Evolutionary conservation across 2,329 filamentous ascomycete genomes (phyloP).

Genomic region (Cytospora leucostoma): DNA sequence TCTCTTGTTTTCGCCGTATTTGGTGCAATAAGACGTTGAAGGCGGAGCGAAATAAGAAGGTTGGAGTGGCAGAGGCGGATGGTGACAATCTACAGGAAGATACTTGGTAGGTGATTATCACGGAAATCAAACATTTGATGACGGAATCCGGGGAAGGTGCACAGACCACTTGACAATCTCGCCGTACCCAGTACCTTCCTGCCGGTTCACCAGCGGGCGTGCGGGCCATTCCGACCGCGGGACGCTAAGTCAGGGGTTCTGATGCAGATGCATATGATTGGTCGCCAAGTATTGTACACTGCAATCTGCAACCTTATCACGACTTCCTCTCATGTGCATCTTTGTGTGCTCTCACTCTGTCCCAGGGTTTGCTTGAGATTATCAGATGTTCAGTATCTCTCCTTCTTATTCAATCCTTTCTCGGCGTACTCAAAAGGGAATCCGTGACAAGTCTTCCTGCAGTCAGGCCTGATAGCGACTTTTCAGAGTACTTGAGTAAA

Average conservation of each 20-base stretch:
- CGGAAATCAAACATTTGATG: background rate
- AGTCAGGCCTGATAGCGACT: background rate
- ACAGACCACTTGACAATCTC: background rate
- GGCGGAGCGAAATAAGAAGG: background rate
- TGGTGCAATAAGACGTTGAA: background rate
- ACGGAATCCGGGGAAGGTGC: background rate
- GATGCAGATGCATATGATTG: conserved; percentile 3
- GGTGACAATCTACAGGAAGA: background rate
- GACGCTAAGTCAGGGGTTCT: conserved; percentile 15
- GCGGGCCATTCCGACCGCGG: conserved; percentile 3
- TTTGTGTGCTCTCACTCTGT: background rate
- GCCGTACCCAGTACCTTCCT: too few relatives aligned
- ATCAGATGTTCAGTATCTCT: background rate
- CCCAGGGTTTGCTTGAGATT: background rate
- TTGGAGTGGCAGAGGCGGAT: background rate
- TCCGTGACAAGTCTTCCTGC: background rate
- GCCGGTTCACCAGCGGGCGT: too few relatives aligned
- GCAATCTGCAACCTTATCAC: conserved; percentile 16
- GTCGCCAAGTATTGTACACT: background rate
- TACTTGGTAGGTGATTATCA: background rate
- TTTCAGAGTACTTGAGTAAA: background rate
- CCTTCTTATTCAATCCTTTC: background rate
- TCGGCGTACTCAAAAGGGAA: background rate
- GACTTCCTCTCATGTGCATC: conserved; percentile 8
- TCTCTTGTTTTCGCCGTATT: too few relatives aligned